phyloP scores from a whole-genome alignment of 495 filamentous ascomycete species.

The Trichoderma gamsii region DNA sequence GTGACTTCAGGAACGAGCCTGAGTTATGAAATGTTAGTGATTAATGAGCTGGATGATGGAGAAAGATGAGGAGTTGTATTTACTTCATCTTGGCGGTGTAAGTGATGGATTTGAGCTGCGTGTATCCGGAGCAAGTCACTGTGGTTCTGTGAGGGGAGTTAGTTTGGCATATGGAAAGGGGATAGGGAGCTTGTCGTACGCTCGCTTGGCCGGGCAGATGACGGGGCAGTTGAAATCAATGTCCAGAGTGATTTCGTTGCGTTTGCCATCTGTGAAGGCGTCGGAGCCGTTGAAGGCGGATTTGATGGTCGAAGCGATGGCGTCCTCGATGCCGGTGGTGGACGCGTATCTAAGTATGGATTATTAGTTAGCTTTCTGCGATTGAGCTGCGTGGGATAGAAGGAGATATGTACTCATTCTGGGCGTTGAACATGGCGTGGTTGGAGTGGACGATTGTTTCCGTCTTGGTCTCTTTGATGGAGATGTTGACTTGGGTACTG shows the following conservation, averaged over 20 bases:
- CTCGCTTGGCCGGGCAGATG: constrained; percentile 2
- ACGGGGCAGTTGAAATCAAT: constrained; percentile 3
- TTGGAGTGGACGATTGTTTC: constrained; percentile 8
- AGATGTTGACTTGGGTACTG: constrained; percentile 10
- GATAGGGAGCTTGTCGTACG: neutral
- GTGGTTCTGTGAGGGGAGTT: neutral
- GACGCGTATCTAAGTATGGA: neutral
- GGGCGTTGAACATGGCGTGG: constrained; percentile 4
- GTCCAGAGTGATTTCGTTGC: neutral
- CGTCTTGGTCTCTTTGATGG: constrained; percentile 11
- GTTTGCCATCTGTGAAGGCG: neutral
- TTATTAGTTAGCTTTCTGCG: neutral
- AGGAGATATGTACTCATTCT: neutral
- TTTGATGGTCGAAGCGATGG: neutral
- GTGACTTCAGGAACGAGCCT: constrained; percentile 8
- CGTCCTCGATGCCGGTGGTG: neutral
- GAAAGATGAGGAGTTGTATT: neutral
- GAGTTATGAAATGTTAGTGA: neutral
- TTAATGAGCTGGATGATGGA: neutral
- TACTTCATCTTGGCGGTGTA: constrained; percentile 14
- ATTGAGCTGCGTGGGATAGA: neutral
- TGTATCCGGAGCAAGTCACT: constrained; percentile 7
- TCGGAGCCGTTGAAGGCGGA: neutral
- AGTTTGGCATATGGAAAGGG: neutral
- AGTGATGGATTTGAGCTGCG: constrained; percentile 8